Conservation (phyloP, 768 basidiomycete genomes). For the Hysterangium stoloniferum region DNA sequence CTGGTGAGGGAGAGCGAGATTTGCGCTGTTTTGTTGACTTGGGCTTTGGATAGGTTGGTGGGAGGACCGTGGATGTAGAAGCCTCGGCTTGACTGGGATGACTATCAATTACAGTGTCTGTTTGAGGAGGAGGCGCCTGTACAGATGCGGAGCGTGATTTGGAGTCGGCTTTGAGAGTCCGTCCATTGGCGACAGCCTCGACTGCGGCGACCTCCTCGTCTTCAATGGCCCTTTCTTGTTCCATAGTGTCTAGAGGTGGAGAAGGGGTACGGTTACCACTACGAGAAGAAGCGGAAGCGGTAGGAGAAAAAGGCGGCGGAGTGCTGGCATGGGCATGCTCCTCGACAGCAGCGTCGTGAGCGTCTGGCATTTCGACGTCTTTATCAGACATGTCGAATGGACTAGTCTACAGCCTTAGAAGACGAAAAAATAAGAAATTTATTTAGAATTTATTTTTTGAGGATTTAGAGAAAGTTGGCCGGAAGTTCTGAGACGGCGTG, state of each 20-base stretch:
- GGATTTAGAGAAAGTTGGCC: background rate
- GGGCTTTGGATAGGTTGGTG: constrained; percentile 34
- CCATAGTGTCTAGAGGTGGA: background rate
- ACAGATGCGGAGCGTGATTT: constrained; percentile 5
- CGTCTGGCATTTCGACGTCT: background rate
- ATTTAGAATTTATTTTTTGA: background rate
- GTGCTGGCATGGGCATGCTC: background rate
- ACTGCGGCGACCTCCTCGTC: background rate
- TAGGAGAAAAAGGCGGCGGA: background rate
- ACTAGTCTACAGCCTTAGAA: background rate
- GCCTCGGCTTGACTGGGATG: constrained; percentile 19
- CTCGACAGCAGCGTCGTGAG: background rate
- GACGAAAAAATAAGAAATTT: background rate
- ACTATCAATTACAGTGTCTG: constrained; percentile 1
- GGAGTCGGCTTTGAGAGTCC: background rate
- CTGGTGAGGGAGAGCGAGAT: constrained; percentile 49
- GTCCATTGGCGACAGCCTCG: background rate
- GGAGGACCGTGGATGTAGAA: constrained; percentile 21
- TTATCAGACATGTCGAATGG: constrained; percentile 2
- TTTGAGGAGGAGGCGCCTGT: constrained; percentile 10
- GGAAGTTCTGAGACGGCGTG: background rate
- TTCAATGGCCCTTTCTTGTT: background rate
- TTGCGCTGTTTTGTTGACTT: constrained; percentile 40
- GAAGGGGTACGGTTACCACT: background rate
- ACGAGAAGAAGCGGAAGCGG: background rate